Conservation (phyloP, 2,329 filamentous ascomycete species). For the Pseudogymnoascus sp. region DNA sequence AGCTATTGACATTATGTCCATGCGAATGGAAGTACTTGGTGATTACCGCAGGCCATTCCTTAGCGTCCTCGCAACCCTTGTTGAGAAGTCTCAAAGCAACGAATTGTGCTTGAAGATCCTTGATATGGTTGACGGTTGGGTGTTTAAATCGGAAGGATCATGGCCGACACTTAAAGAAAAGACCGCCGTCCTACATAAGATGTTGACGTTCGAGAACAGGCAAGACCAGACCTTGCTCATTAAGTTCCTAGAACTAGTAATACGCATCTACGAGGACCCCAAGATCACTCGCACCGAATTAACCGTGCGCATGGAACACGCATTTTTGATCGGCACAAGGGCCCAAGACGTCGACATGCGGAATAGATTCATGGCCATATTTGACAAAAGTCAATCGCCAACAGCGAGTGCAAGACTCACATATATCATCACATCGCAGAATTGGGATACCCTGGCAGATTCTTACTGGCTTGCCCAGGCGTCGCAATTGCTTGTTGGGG, state of each 20-base stretch:
- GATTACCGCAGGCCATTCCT: conserved; percentile 90
- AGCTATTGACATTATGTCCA: conserved; percentile 83
- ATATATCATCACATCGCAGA: conserved; percentile 85
- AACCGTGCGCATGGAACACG: conserved; percentile 94
- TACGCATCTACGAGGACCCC: conserved; percentile 95
- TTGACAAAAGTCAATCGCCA: conserved; percentile 89
- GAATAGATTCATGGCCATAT: conserved; percentile 92
- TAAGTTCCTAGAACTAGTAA: conserved; percentile 91
- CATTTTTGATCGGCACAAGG: conserved; percentile 90
- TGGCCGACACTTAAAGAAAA: conserved; percentile 98
- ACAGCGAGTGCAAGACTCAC: conserved; percentile 80
- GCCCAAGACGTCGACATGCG: conserved; percentile 95
- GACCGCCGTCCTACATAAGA: conserved; percentile 97
- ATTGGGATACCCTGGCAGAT: conserved; percentile 92
- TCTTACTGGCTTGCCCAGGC: conserved; percentile 97
- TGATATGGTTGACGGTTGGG: conserved; percentile 89
- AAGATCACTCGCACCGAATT: conserved; percentile 93
- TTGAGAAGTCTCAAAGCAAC: conserved; percentile 87
- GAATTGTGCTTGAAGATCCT: conserved; percentile 86
- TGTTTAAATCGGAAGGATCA: conserved; percentile 89
- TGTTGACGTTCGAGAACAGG: conserved; percentile 89
- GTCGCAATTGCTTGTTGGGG: conserved; percentile 84
- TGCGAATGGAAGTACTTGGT: conserved; percentile 85
- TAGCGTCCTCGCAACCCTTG: conserved; percentile 86
- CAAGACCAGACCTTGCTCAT: conserved; percentile 76